Evolutionary conservation across 208 protist species (phyloP).

Genomic region (Trypanosoma vivax): DNA sequence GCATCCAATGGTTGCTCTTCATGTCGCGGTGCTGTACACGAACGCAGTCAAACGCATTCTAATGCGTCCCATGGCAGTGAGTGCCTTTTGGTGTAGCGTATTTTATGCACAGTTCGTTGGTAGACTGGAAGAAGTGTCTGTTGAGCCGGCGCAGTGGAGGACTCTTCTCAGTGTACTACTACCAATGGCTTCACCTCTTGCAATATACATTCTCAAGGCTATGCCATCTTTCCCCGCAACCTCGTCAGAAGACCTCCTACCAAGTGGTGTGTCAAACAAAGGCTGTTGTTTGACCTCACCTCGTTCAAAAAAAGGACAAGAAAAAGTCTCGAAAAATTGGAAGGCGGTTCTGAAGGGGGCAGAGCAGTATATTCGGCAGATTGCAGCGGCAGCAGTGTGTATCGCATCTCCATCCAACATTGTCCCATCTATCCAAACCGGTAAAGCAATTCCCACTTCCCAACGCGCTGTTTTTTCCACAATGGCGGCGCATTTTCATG

Average conservation of each 20-base stretch:
- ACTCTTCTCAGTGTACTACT: constrained; percentile 56
- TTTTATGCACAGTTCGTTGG: constrained; percentile 64
- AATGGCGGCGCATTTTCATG: constrained; percentile 27
- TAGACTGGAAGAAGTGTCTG: constrained; percentile 38
- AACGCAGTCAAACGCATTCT: constrained; percentile 38
- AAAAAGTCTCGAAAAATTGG: constrained; percentile 6
- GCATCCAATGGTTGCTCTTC: constrained; percentile 62
- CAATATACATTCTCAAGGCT: constrained; percentile 58
- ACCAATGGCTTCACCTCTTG: constrained; percentile 52
- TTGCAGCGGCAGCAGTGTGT: constrained; percentile 14
- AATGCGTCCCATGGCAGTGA: constrained; percentile 34
- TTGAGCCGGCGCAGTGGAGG: constrained; percentile 48
- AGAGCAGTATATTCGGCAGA: constrained; percentile 16
- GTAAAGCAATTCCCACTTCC: constrained; percentile 11
- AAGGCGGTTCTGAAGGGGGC: constrained; percentile 13
- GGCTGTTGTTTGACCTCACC: too few species aligned
- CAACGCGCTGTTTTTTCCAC: constrained; percentile 9
- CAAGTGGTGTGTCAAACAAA: neutral
- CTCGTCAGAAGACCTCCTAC: neutral
- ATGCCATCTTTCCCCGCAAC: neutral
- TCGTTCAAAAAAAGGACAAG: too few species aligned
- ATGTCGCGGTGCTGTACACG: constrained; percentile 48
- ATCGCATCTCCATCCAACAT: neutral
- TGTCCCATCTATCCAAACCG: neutral
- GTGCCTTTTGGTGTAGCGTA: constrained; percentile 78